Evolutionary conservation across 23 red algal genomes (phyloP), one percentile per base, ranked within the genome.

Genomic region (Gracilaria caudata): DNA sequence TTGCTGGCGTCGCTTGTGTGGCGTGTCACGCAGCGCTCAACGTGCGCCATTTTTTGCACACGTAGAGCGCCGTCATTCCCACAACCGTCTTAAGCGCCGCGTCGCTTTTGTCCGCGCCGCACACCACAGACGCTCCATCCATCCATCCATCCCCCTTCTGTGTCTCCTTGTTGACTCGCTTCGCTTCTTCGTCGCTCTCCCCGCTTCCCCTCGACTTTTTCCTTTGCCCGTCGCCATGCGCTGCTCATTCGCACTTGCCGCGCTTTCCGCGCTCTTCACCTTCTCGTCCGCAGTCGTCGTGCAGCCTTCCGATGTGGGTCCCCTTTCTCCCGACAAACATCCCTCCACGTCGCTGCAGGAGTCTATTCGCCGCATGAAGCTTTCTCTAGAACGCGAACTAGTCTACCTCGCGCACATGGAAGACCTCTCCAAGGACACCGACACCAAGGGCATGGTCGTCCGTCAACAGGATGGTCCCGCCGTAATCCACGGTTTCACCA

Each of bases 311-410:
- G 82, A 19, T 32, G 61, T 72, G 6, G 82, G 82, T 23, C 82
- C 82, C 12, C 47, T 86, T 19, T 56, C 82, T 35, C 82, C 82
- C 9, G 82, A 86, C 43, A 30, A 44, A 24, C 40, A 86, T 36
- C 82, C 82, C 59, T 45, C 60, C 39, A 74, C 82, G 11, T 73
- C 60, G 3, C 61, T 86, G 17, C 39, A 51, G 16, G 82, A 86
- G 47, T 55, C 61, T 66, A 73, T 86, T 37, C 82, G 82, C 20
- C 61, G 65, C 61, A 68, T 86, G 61, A 64, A 68, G 37, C 82
- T 86, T 13, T 86, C 82, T 23, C 64, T 86, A 39, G 82, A 73
- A n/a, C 82, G 82, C 82, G 82, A 86, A 47, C 82, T 86, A 7
- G 38, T 86, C 11, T 57, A 55, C 33, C 82, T 86, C 63, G 82